Evolutionary conservation across 2,329 filamentous ascomycete genomes (phyloP), one percentile per base, ranked within the genome.

Genomic region (Xylariales sp.): DNA sequence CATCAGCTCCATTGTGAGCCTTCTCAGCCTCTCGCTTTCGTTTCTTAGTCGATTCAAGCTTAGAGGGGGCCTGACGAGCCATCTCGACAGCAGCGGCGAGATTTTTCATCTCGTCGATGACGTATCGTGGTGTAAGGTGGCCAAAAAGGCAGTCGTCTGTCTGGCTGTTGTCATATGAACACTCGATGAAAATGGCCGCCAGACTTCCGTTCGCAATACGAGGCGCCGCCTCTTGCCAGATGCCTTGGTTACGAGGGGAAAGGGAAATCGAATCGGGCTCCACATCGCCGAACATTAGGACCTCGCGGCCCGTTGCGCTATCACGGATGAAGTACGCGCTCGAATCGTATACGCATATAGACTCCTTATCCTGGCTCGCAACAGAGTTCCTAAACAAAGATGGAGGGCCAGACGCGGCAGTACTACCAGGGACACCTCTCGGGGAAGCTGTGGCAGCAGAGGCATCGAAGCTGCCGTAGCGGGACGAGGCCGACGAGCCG

Each of bases 201-300:
- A 99, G 85, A 3, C 86, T 84, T 1, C 93, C 93, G 0, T 85
- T 81, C 0, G 85, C 91, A 32, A 99, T 89, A 77, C 97, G 97
- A 8, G 91, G 91, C 0, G 94, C 95, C 0, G 95, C 95, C 75
- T 96, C 92, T 71, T 89, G 86, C 96, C 96, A 99, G 14, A 99
- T 89, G 14, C 85, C 83, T n/a, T 86, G 82, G 72, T 96, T 98
- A 30, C 94, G 89, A 0, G 95, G 94, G 1, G 88, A 91, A 1
- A 95, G 80, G 0, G 93, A 97, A 32, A 98, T 81, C 8, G 89
- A 91, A 79, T 99, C 96, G 0, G 96, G 94, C 77, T 99, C 96
- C 45, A 98, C 93, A 72, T 99, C 96, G 18, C 96, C 96, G 77
- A 97, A 98, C 56, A 99, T 92, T 67, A 99, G 87, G 2, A 98